Conservation (phyloP, 2,329 filamentous ascomycete species). For the Helotiales sp. region DNA sequence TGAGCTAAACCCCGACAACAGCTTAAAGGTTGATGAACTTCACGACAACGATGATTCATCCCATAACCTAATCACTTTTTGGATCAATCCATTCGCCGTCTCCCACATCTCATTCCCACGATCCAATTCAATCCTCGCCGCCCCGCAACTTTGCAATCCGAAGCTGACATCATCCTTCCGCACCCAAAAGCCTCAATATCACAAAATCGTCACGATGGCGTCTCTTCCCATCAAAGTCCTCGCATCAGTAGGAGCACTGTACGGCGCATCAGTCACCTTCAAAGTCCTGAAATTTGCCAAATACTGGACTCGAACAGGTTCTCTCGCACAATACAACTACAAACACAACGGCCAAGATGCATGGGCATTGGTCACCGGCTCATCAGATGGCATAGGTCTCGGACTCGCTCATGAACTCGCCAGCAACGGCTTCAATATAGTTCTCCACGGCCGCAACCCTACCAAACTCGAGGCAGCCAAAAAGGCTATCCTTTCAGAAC, state of each 20-base stretch:
- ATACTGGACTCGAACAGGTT: slow-evolving; percentile 3
- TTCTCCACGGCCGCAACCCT: slow-evolving; percentile 55
- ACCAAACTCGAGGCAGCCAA: slow-evolving; percentile 46
- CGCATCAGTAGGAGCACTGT: not conserved
- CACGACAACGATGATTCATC: not conserved
- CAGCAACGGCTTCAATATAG: slow-evolving; percentile 52
- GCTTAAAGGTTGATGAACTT: not conserved
- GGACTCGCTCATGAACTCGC: slow-evolving; percentile 53
- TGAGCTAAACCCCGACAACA: not conserved
- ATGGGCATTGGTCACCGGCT: slow-evolving; percentile 54
- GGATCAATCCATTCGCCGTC: not conserved
- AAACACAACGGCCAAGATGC: slow-evolving; percentile 19
- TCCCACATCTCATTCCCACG: not conserved
- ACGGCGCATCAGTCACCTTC: not conserved
- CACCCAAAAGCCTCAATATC: not conserved
- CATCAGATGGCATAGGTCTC: slow-evolving; percentile 55
- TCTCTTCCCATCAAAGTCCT: not conserved
- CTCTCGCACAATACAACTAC: slow-evolving; percentile 5
- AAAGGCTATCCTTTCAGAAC: slow-evolving; percentile 39
- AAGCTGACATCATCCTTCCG: not conserved
- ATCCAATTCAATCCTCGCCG: no score
- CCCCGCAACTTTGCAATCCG: no score
- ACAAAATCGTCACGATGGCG: not conserved
- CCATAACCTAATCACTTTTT: no score
- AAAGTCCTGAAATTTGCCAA: slow-evolving; percentile 6